Evolutionary conservation across 2,329 filamentous ascomycete genomes (phyloP), one percentile per base, ranked within the genome.

Genomic region (Hypoxylon sp.): DNA sequence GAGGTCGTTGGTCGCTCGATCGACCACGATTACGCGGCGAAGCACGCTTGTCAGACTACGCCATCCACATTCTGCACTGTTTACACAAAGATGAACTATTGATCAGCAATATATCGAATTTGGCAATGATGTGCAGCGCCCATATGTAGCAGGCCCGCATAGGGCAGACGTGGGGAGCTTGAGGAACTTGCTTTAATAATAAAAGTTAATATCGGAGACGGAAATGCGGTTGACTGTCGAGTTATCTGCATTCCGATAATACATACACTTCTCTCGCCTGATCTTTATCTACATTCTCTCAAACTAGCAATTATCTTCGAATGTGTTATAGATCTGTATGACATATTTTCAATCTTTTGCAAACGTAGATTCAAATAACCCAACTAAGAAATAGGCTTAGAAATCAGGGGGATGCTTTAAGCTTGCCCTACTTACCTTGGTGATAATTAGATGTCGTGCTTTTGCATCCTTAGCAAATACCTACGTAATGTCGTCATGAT

Each of bases 21-120:
- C 48, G 13, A 50, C 39, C 17, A 13, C 5, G 17, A 57, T 59
- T 44, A 59, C 54, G 55, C 52, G 57, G 51, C 50, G 37, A 29
- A 11, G 54, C 57, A 58, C 13, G 44, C 51, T 48, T 54, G 29
- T 37, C 22, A 13, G 31, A 31, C 35, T 44, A 39, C 35, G 17
- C 31, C 22, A 22, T 44, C 47, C 19, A 42, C 29, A 47, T 37
- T 58, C 29, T 60, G 59, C 44, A 58, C 24, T 33, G 31, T 46
- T 31, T 24, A 42, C 37, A 33, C 55, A 62, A 22, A 39, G 19
- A 9, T 29, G 44, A 39, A 46, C 10, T 59, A 63, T 60, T 54
- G 58, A 60, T n/a, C 52, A 44, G 47, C n/a, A 66, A 61, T 66
- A n/a, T 52, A 59, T 61, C 47, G 31, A 8, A 61, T 66, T 63